Base-by-base conservation (phyloP, 257 asterid genomes). In the Coffea canephora region DNA sequence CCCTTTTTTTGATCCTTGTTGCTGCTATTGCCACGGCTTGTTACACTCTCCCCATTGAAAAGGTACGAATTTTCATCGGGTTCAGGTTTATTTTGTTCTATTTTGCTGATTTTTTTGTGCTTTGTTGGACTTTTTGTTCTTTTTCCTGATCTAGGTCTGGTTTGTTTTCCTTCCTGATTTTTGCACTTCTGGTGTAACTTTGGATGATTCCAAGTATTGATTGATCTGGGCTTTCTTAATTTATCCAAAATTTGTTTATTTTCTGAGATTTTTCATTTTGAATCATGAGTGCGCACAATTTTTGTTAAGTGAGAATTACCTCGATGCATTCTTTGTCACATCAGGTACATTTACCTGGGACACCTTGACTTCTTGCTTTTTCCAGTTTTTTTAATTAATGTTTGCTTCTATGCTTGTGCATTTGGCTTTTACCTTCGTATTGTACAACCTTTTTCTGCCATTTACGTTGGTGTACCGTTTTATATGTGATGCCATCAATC, bases 21-120 rank as follows among this genome's bases (percentile, higher is more conserved):
- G 93, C 87, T 64, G 91, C 92, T 76, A 85, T 94, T 85, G 85
- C 77, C 73, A 62, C 87, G 77, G 98, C 97, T 79, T 96, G 92
- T 89, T 88, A 90, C 89, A 96, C 97, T 78, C 96, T 96, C 48
- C 99, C 99, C 3, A 71, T 94, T 70, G 98, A 96, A 66, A 88
- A 94, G 97, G 99, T 96, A 39, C 39, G 6, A 7, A 69, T 76
- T 75, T 43, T 25, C 7, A 43, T 71, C 82, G 57, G 50, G 75
- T 64, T 34, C 8, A 23, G 15, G 54, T 59, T 77, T 69, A 4
- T 25, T 46, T 76, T 43, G 46, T 67, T 12, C 43, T 23, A 23
- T 65, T 41, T 66, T 73, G 77, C 21, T 43, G 75, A 50, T 41
- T 77, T 75, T 39, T 84, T 4, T 78, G 80, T 80, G 50, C 55